Percentiles rank a stretch among this genome's conserved stretches.
phyloP scores from a whole-genome alignment of 129 eudicot species.

The Silybum marianum region DNA sequence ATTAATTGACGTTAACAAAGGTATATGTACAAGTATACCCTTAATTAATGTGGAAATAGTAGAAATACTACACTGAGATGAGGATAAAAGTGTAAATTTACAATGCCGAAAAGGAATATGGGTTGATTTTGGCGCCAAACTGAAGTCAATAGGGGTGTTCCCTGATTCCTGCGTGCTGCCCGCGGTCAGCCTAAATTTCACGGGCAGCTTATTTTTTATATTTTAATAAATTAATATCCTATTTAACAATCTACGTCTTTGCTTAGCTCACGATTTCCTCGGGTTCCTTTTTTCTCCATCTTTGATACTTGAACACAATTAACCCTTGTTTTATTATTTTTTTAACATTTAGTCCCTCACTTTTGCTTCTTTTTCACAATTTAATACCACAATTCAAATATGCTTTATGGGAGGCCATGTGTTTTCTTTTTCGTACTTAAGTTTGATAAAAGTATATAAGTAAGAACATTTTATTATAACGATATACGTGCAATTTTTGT shows the following conservation, averaged over 20 bases:
- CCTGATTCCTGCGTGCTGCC: conserved; percentile 43
- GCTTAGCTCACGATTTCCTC: conserved; percentile 62
- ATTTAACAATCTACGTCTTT: conserved; percentile 7
- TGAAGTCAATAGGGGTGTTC: conserved; percentile 40
- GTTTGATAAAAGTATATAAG: background rate
- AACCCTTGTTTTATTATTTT: conserved; percentile 22
- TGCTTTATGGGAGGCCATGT: background rate
- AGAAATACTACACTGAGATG: conserved; percentile 14
- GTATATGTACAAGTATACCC: background rate
- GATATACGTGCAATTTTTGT: too few species aligned
- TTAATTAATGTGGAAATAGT: conserved; percentile 19
- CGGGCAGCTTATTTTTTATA: conserved; percentile 26
- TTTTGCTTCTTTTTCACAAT: background rate
- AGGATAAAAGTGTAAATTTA: background rate
- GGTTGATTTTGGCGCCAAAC: conserved; percentile 39
- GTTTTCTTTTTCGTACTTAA: background rate
- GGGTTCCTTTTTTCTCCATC: conserved; percentile 44
- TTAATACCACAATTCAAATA: background rate
- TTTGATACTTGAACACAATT: conserved; percentile 6
- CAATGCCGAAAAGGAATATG: conserved; percentile 31
- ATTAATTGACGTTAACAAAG: conserved; percentile 24
- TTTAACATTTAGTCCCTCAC: background rate
- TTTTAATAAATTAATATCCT: conserved; percentile 23
- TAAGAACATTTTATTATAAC: background rate
- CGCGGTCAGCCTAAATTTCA: conserved; percentile 41